phyloP scores from a whole-genome alignment of 1,284 basidiomycete genomes.

The Takashimella koratensis region DNA sequence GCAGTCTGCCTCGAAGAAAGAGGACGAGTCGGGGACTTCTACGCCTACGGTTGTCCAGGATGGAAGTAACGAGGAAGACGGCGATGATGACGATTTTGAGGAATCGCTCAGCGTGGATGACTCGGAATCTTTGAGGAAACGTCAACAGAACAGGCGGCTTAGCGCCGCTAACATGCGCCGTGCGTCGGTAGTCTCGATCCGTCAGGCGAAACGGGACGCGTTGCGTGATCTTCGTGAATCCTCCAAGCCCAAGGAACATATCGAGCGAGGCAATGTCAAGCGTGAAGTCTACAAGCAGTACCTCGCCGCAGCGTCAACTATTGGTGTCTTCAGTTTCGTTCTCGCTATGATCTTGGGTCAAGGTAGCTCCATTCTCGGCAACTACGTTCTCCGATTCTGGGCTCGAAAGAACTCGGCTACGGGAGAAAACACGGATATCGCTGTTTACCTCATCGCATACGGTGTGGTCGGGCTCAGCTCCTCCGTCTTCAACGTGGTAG shows the following conservation, averaged over 20 bases:
- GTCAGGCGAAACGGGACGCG: conserved; percentile 46
- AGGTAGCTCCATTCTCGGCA: conserved; percentile 54
- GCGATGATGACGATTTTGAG: conserved; percentile 37
- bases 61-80: conserved; percentile 23
- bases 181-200: conserved; percentile 43
- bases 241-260: conserved; percentile 64
- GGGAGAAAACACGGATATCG: conserved; percentile 55
- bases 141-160: conserved; percentile 26
- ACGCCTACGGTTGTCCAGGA: conserved; percentile 37
- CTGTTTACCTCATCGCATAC: conserved; percentile 39
- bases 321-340: conserved; percentile 67
- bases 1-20: conserved; percentile 40
- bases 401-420: conserved; percentile 70
- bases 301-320: conserved; percentile 70
- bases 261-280: conserved; percentile 80
- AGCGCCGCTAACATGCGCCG: conserved; percentile 40
- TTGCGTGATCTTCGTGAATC: conserved; percentile 48
- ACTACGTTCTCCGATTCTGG: conserved; percentile 73
- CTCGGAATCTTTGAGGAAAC: conserved; percentile 31
- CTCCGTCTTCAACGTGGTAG: conserved; percentile 56
- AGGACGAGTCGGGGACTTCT: conserved; percentile 52
- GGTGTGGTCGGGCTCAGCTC: conserved; percentile 54
- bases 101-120: conserved; percentile 31
- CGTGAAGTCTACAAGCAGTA: conserved; percentile 71
- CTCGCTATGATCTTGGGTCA: conserved; percentile 56